A percentile compares a stretch with the other conserved stretches of the same genome.
Evolutionary conservation across 345 rosid species (phyloP).

Genomic region (Sapria himalayana): DNA sequence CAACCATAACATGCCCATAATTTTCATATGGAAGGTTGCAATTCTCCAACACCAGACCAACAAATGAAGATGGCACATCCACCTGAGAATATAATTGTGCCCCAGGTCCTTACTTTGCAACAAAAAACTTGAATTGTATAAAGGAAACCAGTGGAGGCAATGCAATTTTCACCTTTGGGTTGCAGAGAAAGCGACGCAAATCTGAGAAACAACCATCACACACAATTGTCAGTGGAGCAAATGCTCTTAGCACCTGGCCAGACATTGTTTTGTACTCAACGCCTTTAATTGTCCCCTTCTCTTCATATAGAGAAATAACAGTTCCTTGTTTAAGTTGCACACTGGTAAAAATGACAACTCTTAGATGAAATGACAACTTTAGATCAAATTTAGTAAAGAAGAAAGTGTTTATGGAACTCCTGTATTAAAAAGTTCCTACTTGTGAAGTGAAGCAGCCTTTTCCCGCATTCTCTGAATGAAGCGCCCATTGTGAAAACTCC

Average conservation of each 20-base stretch:
- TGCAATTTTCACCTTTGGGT: conserved; percentile 10
- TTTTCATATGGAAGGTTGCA: conserved; percentile 11
- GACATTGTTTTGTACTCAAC: conserved; percentile 10
- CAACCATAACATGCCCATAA: conserved; percentile 12
- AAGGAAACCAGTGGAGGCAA: too few species aligned
- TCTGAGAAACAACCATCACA: conserved; percentile 13
- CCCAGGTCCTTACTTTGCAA: not conserved
- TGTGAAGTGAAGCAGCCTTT: conserved; percentile 12
- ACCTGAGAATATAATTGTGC: conserved; percentile 6
- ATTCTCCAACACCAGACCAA: conserved; percentile 10
- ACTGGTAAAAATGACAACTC: conserved; percentile 1
- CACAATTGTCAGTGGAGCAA: conserved; percentile 11
- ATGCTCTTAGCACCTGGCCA: conserved; percentile 8
- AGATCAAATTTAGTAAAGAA: not conserved
- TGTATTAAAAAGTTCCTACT: not conserved
- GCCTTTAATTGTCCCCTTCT: conserved; percentile 10
- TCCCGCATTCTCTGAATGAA: conserved; percentile 13
- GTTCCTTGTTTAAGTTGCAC: conserved; percentile 13
- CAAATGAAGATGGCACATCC: conserved; percentile 12
- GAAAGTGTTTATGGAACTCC: not conserved
- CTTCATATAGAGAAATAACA: conserved; percentile 11
- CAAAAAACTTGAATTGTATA: not conserved
- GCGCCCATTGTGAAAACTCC: conserved; percentile 15
- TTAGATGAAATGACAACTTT: not conserved
- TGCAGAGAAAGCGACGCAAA: conserved; percentile 10